Evolutionary conservation across 768 basidiomycete species (phyloP).

Genomic region (Naganishia onofrii): DNA sequence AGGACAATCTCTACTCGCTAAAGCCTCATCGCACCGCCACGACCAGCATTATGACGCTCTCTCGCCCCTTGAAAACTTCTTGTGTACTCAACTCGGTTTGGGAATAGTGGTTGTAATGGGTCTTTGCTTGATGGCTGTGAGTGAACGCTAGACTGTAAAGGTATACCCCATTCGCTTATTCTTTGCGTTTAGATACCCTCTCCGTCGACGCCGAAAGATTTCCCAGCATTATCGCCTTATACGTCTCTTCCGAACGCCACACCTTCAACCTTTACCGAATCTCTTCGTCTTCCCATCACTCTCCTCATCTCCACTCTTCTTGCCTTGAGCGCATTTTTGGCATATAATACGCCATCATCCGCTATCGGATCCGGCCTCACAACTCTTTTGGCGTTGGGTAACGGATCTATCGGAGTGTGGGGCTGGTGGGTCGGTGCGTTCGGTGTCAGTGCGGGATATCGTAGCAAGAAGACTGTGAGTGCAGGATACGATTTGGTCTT

Average conservation of each 20-base stretch:
- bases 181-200: conserved; percentile 22
- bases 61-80: conserved; percentile 43
- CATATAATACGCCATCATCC: conserved; percentile 37
- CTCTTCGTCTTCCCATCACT: conserved; percentile 39
- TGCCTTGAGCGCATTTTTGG: conserved; percentile 35
- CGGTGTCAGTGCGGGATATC: conserved; percentile 33
- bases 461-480: conserved; percentile 33
- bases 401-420: conserved; percentile 44
- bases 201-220: conserved; percentile 12
- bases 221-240: conserved; percentile 24
- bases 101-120: conserved; percentile 27
- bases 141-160: neutral
- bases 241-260: conserved; percentile 36
- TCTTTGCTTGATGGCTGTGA: conserved; percentile 17
- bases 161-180: neutral
- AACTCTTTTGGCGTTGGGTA: conserved; percentile 38
- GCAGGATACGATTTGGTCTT: neutral
- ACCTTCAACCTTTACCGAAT: conserved; percentile 36
- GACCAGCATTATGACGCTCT: conserved; percentile 47
- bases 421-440: conserved; percentile 51
- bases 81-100: conserved; percentile 37
- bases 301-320: conserved; percentile 41
- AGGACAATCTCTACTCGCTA: conserved; percentile 25
- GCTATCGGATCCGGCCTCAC: conserved; percentile 41
- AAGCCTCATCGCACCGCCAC: conserved; percentile 24